Percentiles rank a stretch among this genome's conserved stretches.
Evolutionary conservation across 768 basidiomycete genomes (phyloP).

Genomic region (Leucogyrophana mollusca): DNA sequence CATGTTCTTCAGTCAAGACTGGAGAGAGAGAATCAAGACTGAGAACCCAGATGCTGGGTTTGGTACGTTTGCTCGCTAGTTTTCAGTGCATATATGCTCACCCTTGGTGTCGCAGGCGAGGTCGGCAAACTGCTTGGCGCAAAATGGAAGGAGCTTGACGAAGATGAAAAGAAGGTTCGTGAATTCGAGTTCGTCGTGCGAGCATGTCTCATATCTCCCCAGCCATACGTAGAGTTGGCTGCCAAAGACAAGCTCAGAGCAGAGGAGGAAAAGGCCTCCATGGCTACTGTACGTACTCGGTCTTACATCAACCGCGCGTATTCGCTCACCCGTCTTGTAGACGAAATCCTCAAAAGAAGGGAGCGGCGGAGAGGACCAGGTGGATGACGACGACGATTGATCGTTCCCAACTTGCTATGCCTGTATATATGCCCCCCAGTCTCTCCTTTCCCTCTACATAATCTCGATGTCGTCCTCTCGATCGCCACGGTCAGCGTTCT

Average conservation of each 20-base stretch:
- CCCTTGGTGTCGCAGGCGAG: conserved; percentile 58
- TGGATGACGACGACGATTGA: conserved; percentile 44
- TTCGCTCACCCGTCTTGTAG: conserved; percentile 15
- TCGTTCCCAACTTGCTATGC: conserved; percentile 5
- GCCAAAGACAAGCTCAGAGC: conserved; percentile 85
- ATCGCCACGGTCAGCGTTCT: conserved; percentile 7
- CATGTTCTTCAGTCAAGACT: conserved; percentile 98
- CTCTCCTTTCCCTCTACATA: conserved; percentile 11
- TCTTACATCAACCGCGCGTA: not conserved
- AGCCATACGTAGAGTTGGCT: conserved; percentile 91
- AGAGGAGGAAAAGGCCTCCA: conserved; percentile 68
- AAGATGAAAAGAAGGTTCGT: conserved; percentile 80
- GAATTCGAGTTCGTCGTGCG: not conserved
- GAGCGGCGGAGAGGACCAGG: conserved; percentile 34
- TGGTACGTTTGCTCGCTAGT: conserved; percentile 45
- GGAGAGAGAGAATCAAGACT: conserved; percentile 92
- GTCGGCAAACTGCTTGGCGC: conserved; percentile 93
- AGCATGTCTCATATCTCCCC: conserved; percentile 11
- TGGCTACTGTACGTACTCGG: conserved; percentile 35
- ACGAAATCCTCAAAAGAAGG: conserved; percentile 34
- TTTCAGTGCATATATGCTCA: not conserved
- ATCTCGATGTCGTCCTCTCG: conserved; percentile 11
- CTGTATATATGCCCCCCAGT: conserved; percentile 14
- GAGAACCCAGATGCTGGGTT: conserved; percentile 96
- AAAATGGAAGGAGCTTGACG: conserved; percentile 95